Conservation (phyloP, 495 filamentous ascomycete genomes). For the Peziza echinospora region DNA sequence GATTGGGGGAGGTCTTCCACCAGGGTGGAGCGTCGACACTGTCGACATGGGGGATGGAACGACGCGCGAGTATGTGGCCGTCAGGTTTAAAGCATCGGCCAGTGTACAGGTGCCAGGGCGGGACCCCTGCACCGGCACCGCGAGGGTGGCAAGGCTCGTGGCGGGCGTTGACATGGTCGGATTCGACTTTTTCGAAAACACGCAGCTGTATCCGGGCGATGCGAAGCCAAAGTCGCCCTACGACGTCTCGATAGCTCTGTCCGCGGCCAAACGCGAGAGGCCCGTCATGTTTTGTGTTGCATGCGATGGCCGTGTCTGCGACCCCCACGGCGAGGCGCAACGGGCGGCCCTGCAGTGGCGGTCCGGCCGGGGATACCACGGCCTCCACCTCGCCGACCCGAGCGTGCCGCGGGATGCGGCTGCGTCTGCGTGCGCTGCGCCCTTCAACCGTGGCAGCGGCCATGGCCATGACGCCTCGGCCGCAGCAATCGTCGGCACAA, state of each 20-base stretch:
- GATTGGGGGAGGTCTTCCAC: neutral
- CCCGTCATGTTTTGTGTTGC: neutral
- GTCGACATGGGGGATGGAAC: neutral
- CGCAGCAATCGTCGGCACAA: neutral
- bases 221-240: neutral
- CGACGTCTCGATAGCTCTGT: neutral
- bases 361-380: no score
- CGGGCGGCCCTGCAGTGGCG: no score
- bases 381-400: no score
- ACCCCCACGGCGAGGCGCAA: neutral
- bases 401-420: no score
- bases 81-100: no score
- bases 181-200: neutral
- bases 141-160: neutral
- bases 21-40: neutral
- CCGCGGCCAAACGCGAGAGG: neutral
- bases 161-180: neutral
- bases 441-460: no score
- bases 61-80: neutral
- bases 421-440: no score
- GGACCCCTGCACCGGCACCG: no score
- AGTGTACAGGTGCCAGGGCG: no score
- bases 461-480: neutral
- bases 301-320: neutral
- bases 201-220: neutral